phyloP scores from a whole-genome alignment of 2,329 filamentous ascomycete species.

The Penicillium digitatum region DNA sequence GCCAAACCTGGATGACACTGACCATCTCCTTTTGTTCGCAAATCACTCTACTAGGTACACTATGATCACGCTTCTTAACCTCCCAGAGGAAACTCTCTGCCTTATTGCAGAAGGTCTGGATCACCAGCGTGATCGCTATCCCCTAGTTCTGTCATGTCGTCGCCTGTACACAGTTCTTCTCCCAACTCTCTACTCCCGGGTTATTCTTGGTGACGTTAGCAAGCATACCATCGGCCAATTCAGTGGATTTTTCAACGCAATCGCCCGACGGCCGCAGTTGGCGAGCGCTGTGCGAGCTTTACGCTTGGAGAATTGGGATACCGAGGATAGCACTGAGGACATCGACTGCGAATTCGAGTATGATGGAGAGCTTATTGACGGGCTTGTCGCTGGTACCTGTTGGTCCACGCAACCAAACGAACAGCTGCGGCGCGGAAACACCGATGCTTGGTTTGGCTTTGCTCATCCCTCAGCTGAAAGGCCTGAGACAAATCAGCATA shows the following conservation, averaged over 20 bases:
- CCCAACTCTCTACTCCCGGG: background rate
- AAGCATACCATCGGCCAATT: background rate
- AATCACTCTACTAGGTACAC: background rate
- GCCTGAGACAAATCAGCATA: background rate
- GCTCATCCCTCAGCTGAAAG: slow-evolving; percentile 1
- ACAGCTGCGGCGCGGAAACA: background rate
- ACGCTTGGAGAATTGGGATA: background rate
- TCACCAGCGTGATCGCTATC: background rate
- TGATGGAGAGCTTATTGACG: background rate
- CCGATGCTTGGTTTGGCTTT: slow-evolving; percentile 1
- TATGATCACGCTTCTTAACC: background rate
- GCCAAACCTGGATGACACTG: background rate
- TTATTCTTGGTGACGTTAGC: background rate
- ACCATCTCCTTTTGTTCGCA: background rate
- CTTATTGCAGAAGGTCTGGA: background rate
- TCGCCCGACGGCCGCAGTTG: background rate
- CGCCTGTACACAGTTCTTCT: background rate
- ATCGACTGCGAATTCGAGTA: background rate
- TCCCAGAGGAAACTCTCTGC: background rate
- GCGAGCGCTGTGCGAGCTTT: background rate
- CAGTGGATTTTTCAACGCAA: background rate
- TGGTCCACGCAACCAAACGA: background rate
- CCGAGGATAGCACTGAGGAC: background rate
- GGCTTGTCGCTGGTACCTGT: background rate
- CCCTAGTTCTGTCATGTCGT: background rate